phyloP scores from a whole-genome alignment of 352 stramenopile genomes.

The Aphanomyces euteiches region DNA sequence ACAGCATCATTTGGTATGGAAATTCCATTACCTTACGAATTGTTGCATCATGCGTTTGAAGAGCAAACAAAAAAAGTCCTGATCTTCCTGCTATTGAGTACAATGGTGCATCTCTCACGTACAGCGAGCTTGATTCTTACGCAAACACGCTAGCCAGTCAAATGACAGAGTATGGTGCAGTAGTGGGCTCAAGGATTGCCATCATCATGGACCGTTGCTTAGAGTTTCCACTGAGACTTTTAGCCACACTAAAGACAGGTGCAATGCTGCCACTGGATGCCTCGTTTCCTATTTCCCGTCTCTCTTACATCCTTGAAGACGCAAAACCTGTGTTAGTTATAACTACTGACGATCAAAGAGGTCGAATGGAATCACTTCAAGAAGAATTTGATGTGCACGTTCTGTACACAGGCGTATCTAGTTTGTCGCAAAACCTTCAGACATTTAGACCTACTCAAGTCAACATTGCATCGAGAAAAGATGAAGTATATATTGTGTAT shows the following conservation, averaged over 20 bases:
- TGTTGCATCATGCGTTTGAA: constrained; percentile 18
- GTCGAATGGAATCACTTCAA: not conserved
- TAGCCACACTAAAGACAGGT: constrained; percentile 87
- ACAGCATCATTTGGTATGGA: not conserved
- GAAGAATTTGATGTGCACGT: not conserved
- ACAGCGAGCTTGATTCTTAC: constrained; percentile 36
- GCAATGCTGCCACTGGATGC: constrained; percentile 85
- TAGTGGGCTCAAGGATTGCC: constrained; percentile 18
- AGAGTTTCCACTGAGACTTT: constrained; percentile 89
- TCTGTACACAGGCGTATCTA: not conserved
- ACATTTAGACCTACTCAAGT: not conserved
- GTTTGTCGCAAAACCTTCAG: not conserved
- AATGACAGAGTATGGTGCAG: constrained; percentile 45
- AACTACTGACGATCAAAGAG: not conserved
- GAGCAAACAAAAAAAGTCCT: constrained; percentile 29
- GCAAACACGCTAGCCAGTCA: constrained; percentile 33
- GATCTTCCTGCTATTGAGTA: constrained; percentile 29
- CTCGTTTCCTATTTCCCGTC: constrained; percentile 45
- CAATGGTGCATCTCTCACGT: constrained; percentile 33
- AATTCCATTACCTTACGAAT: not conserved
- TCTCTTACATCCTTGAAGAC: constrained; percentile 51
- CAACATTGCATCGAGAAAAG: not conserved
- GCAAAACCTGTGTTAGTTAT: constrained; percentile 27
- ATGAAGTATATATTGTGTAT: constrained; percentile 46
- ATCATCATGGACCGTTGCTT: constrained; percentile 87